A percentile compares a stretch with the other conserved stretches of the same genome.
Evolutionary conservation across 805 yeast species (phyloP).

Genomic region (Pichia rugopelliculosa): DNA sequence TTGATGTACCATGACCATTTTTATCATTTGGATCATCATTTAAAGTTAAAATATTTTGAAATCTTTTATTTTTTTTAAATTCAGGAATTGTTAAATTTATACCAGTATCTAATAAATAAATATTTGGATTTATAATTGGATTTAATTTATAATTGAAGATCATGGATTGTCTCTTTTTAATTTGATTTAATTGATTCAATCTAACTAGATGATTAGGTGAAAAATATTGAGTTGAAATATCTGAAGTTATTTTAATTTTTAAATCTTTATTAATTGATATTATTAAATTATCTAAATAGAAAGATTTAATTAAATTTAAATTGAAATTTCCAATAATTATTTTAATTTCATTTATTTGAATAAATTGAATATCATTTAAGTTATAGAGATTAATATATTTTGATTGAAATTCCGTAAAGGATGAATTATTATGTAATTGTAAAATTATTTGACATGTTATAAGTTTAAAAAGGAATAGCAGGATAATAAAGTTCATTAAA

Average conservation of each 20-base stretch:
- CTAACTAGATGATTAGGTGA: conserved; percentile 39
- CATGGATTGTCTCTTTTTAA: conserved; percentile 24
- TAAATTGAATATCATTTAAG: not conserved
- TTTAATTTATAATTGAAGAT: conserved; percentile 39
- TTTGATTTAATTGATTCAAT: conserved; percentile 29
- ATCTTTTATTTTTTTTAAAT: conserved; percentile 31
- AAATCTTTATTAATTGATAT: conserved; percentile 29
- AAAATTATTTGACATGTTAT: not conserved
- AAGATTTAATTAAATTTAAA: conserved; percentile 21
- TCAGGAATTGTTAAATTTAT: conserved; percentile 34
- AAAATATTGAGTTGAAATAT: not conserved
- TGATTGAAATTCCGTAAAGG: not conserved
- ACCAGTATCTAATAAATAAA: conserved; percentile 32
- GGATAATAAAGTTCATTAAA: not conserved
- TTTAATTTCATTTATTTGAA: conserved; percentile 27
- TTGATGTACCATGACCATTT: conserved; percentile 52
- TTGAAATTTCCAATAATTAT: conserved; percentile 33
- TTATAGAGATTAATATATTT: not conserved
- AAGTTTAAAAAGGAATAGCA: not conserved
- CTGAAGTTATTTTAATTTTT: conserved; percentile 21
- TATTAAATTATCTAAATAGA: conserved; percentile 26
- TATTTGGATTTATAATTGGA: conserved; percentile 27
- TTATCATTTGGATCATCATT: conserved; percentile 16
- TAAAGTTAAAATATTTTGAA: not conserved
- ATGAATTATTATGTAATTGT: not conserved